A percentile compares a stretch with the other conserved stretches of the same genome.
phyloP scores from a whole-genome alignment of 768 basidiomycete species.

The Termitomyces sp. region DNA sequence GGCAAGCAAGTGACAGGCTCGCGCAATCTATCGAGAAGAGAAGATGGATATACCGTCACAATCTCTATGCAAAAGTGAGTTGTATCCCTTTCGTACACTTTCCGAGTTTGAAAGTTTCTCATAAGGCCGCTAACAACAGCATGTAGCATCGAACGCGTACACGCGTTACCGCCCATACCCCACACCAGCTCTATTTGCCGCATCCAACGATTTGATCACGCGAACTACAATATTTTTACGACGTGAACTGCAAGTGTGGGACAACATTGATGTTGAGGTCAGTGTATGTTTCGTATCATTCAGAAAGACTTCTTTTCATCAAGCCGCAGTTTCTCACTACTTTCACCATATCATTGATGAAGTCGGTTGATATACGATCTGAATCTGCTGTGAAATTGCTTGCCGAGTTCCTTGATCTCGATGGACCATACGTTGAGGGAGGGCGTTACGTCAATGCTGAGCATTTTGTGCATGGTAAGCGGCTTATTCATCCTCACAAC shows the following conservation, averaged over 20 bases:
- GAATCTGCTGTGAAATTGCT: constrained; percentile 81
- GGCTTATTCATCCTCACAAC: not conserved
- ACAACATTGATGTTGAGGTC: constrained; percentile 85
- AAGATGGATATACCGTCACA: constrained; percentile 74
- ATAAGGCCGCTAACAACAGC: constrained; percentile 40
- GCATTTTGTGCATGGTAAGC: constrained; percentile 88
- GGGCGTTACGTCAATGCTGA: constrained; percentile 69
- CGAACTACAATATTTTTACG: constrained; percentile 79
- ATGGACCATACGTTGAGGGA: constrained; percentile 49
- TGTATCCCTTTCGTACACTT: not conserved
- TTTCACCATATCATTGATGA: constrained; percentile 87
- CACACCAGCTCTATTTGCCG: constrained; percentile 77
- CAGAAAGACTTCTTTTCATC: constrained; percentile 9
- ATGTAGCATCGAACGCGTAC: constrained; percentile 82
- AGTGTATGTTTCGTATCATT: constrained; percentile 16
- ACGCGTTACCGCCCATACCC: constrained; percentile 90
- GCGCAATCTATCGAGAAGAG: constrained; percentile 69
- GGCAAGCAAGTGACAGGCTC: constrained; percentile 62
- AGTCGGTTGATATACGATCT: constrained; percentile 87
- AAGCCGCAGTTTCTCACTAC: constrained; percentile 74
- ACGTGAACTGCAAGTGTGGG: constrained; percentile 85
- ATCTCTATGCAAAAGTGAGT: constrained; percentile 81
- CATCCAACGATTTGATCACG: constrained; percentile 67
- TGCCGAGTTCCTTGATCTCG: constrained; percentile 85
- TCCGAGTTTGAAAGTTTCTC: not conserved